These are phyloP conservation scores for Parascedosporium putredinis DNA, from an alignment of 2,329 filamentous ascomycete species.

Conservation along the genomic window DNA sequence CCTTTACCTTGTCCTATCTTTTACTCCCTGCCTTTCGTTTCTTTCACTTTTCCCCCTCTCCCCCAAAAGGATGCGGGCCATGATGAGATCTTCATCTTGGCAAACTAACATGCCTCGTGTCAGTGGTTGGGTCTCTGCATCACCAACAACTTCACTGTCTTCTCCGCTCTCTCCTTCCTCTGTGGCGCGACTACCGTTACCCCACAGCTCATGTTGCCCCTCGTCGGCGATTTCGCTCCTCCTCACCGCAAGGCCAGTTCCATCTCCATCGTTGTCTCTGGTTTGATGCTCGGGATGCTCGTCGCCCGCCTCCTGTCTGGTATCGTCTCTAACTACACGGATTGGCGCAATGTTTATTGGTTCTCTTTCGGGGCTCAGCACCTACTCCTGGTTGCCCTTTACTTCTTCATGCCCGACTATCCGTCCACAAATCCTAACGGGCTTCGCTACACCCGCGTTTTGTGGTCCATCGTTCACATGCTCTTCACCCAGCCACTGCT, in stretches of 20 bases:
- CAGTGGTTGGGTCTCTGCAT: constrained; percentile 62
- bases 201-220: constrained; percentile 67
- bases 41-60: no score
- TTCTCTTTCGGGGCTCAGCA: constrained; percentile 62
- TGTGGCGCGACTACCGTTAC: constrained; percentile 72
- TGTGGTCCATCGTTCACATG: constrained; percentile 55
- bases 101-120: not conserved
- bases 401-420: constrained; percentile 70
- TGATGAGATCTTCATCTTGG: not conserved
- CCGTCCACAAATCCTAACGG: constrained; percentile 59
- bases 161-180: constrained; percentile 62
- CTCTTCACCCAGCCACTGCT: constrained; percentile 56
- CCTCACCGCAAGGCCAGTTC: constrained; percentile 56
- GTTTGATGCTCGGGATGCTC: constrained; percentile 64
- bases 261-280: constrained; percentile 64
- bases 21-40: no score
- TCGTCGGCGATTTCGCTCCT: constrained; percentile 70
- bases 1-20: no score
- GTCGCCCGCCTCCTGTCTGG: constrained; percentile 67
- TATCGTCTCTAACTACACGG: constrained; percentile 60
- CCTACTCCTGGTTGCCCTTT: constrained; percentile 53
- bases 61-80: no score
- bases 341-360: constrained; percentile 75
- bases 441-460: constrained; percentile 53
- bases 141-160: constrained; percentile 52